A percentile compares a stretch with the other conserved stretches of the same genome.
These are phyloP conservation scores for Xylariomycetidae sp. DNA, from an alignment of 2,329 filamentous ascomycete genomes.

Conservation along the genomic window DNA sequence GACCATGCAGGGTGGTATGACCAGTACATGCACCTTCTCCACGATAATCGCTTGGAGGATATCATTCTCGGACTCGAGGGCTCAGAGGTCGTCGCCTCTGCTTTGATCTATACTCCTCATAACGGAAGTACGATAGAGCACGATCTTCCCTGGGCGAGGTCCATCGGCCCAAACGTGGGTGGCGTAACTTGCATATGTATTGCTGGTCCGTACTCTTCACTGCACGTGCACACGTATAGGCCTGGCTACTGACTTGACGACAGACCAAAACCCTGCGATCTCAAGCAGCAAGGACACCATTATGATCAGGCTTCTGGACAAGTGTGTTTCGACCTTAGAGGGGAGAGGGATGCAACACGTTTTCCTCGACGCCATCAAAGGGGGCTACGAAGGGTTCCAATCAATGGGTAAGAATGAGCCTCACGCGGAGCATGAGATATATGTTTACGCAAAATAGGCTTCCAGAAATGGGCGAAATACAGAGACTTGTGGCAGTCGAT, in stretches of 20 bases:
- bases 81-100: slow-evolving; percentile 45
- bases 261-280: slow-evolving; percentile 31
- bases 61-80: slow-evolving; percentile 50
- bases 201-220: slow-evolving; percentile 46
- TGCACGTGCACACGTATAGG: too few species aligned
- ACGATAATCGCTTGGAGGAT: slow-evolving; percentile 44
- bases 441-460: slow-evolving; percentile 36
- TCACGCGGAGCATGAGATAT: slow-evolving; percentile 5
- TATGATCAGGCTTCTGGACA: slow-evolving; percentile 49
- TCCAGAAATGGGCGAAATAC: slow-evolving; percentile 55
- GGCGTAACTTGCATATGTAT: slow-evolving; percentile 59
- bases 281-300: slow-evolving; percentile 43
- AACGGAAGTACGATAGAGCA: slow-evolving; percentile 40
- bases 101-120: slow-evolving; percentile 48
- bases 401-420: slow-evolving; percentile 43
- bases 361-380: slow-evolving; percentile 52
- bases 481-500: slow-evolving; percentile 47
- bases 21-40: slow-evolving; percentile 49
- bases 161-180: slow-evolving; percentile 46
- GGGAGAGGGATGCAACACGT: slow-evolving; percentile 48
- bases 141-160: slow-evolving; percentile 53
- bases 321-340: slow-evolving; percentile 43
- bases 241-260: slow-evolving; percentile 2
- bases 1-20: slow-evolving; percentile 55
- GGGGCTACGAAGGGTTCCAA: slow-evolving; percentile 45